These are phyloP conservation scores for Xerocomus potaroensis DNA, from an alignment of 768 basidiomycete genomes.

Conservation along the genomic window DNA sequence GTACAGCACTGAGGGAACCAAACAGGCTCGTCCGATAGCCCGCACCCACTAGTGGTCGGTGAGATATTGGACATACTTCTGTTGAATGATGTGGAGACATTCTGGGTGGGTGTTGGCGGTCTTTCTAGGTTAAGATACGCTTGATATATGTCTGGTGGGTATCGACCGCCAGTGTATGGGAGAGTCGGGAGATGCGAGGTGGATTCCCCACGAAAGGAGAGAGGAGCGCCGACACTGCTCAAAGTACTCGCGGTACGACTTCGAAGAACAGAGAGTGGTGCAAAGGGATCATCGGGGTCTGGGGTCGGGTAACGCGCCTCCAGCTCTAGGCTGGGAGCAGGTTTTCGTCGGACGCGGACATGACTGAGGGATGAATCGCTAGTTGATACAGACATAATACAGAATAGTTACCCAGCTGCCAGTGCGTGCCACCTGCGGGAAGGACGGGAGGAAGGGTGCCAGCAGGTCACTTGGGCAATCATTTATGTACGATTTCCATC, in stretches of 20 bases:
- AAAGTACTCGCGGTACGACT: conserved; percentile 48
- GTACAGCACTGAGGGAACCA: conserved; percentile 7
- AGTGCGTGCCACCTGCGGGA: conserved; percentile 12
- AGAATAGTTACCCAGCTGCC: conserved; percentile 18
- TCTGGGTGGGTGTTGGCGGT: conserved; percentile 8
- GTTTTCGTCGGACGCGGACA: conserved; percentile 44
- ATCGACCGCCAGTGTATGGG: conserved; percentile 30
- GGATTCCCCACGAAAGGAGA: conserved; percentile 29
- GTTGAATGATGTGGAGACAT: conserved; percentile 20
- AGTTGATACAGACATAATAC: conserved; percentile 30
- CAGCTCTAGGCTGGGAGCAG: conserved; percentile 48
- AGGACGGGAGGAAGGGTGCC: conserved; percentile 9
- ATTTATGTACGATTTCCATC: conserved; percentile 33
- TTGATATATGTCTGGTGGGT: conserved; percentile 32
- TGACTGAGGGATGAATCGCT: conserved; percentile 23
- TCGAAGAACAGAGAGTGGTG: conserved; percentile 61
- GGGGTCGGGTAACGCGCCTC: conserved; percentile 58
- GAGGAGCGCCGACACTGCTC: conserved; percentile 25
- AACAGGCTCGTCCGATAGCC: conserved; percentile 9
- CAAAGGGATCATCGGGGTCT: conserved; percentile 68
- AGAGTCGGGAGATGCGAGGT: conserved; percentile 29
- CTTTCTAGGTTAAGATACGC: conserved; percentile 16
- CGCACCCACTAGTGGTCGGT: conserved; percentile 4
- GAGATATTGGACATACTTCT: conserved; percentile 22
- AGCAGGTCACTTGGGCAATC: conserved; percentile 12